phyloP scores from a whole-genome alignment of 2,329 filamentous ascomycete species.

The Neurospora sp. region DNA sequence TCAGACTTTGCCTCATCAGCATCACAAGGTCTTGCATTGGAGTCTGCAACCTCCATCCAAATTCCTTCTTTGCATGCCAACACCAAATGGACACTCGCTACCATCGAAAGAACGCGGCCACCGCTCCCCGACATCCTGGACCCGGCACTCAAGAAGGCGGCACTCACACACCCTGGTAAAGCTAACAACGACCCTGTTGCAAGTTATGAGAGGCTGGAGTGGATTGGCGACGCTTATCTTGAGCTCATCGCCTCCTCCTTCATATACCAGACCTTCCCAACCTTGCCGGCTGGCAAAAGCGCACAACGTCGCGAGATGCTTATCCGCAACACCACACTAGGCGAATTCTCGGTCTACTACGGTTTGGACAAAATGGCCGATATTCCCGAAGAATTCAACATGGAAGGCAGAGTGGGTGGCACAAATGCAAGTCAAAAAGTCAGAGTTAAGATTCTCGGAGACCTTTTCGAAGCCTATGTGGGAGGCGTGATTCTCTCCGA shows the following conservation, averaged over 20 bases:
- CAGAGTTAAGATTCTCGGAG: constrained; percentile 65
- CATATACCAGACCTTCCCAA: constrained; percentile 55
- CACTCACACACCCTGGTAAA: constrained; percentile 57
- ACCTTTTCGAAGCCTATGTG: constrained; percentile 87
- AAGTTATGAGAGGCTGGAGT: constrained; percentile 77
- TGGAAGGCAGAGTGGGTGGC: constrained; percentile 26
- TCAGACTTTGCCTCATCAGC: constrained; percentile 1
- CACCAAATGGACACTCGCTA: constrained; percentile 40
- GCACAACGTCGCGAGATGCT: constrained; percentile 70
- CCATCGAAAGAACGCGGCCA: constrained; percentile 40
- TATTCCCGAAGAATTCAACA: constrained; percentile 38
- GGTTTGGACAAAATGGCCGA: constrained; percentile 56
- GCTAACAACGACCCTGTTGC: constrained; percentile 26
- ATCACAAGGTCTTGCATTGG: background rate
- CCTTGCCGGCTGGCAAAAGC: constrained; percentile 56
- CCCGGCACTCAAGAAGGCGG: constrained; percentile 46
- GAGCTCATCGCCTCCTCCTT: constrained; percentile 67
- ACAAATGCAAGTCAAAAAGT: constrained; percentile 37
- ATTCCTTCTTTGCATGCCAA: constrained; percentile 14
- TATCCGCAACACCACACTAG: constrained; percentile 71
- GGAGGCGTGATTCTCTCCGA: constrained; percentile 67
- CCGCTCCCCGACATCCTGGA: constrained; percentile 53
- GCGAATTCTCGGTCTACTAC: constrained; percentile 60
- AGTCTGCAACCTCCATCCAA: constrained; percentile 12
- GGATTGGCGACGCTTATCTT: constrained; percentile 79